Evolutionary conservation across 345 rosid species (phyloP), one percentile per base, ranked within the genome.

Genomic region (Lumnitzera racemosa): DNA sequence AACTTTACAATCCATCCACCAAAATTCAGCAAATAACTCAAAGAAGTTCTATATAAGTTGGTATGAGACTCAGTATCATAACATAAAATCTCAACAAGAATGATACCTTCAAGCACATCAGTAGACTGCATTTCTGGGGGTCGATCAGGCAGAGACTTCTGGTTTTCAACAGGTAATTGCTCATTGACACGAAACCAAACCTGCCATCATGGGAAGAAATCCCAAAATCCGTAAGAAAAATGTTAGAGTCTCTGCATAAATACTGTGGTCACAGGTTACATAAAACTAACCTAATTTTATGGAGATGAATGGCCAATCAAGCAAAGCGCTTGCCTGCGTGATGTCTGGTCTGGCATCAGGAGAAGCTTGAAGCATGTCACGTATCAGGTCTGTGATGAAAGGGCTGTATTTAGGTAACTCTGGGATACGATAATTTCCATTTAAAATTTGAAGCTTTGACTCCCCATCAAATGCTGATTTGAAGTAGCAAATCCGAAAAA

Each of bases 401-500:
- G 79, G 71, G 78, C 84, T 88, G 81, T 79, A 95, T 55, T 83
- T 84, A 20, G 99, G 97, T 15, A 77, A 57, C 53, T 88, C 96
- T 5, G 96, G 97, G 57, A 95, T 83, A 27, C 91, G 90, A 65
- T 88, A 95, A 59, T 95, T 95, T 71, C 97, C 99, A 13, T 95
- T 95, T 68, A 95, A 72, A 49, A 95, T 75, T 68, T 95, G 99
- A 9, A 95, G 78, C 81, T 95, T 90, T 57, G 99, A 95, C 74
- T 90, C 99, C 58, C 96, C 97, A 74, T 95, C 99, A 70, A 95
- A 90, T 31, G 99, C 99, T 73, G 77, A 88, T 78, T 82, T 90
- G 75, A 95, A 82, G 78, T 84, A 90, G 78, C 96, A 84, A 67
- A 95, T 83, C 57, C 99, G 89, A 61, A 86, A 95, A 55, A 95